These are phyloP conservation scores for Boletus fagicola DNA, from an alignment of 768 basidiomycete genomes.

Conservation along the genomic window DNA sequence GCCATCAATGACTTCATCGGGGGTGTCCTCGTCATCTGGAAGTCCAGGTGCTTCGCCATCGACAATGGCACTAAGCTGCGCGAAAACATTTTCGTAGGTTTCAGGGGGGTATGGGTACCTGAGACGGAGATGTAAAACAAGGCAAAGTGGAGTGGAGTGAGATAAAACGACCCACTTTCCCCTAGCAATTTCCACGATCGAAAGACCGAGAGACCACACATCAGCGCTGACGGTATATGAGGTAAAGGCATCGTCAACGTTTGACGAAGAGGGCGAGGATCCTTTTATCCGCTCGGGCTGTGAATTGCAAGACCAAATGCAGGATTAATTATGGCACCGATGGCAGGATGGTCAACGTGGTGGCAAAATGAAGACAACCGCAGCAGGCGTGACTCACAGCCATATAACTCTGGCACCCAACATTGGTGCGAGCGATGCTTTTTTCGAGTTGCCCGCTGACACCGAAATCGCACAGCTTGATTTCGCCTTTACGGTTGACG, in stretches of 20 bases:
- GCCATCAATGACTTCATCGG: slow-evolving; percentile 15
- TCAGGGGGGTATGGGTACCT: slow-evolving; percentile 95
- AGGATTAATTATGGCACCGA: not conserved
- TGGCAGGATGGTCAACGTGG: slow-evolving; percentile 4
- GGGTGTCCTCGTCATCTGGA: slow-evolving; percentile 51
- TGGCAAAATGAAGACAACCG: not conserved
- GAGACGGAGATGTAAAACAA: slow-evolving; percentile 2
- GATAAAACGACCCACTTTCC: slow-evolving; percentile 43
- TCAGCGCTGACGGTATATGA: slow-evolving; percentile 96
- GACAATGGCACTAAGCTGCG: slow-evolving; percentile 94
- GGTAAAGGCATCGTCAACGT: slow-evolving; percentile 32
- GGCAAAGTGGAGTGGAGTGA: not conserved
- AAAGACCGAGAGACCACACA: slow-evolving; percentile 94
- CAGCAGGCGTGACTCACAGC: slow-evolving; percentile 57
- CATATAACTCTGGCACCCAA: slow-evolving; percentile 99
- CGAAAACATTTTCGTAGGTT: slow-evolving; percentile 96
- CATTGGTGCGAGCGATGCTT: slow-evolving; percentile 95
- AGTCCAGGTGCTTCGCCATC: slow-evolving; percentile 89
- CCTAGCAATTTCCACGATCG: slow-evolving; percentile 89
- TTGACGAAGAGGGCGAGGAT: slow-evolving; percentile 54
- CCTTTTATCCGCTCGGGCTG: slow-evolving; percentile 97
- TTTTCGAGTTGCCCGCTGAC: slow-evolving; percentile 97
- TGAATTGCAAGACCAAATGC: slow-evolving; percentile 3
- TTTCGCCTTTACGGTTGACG: slow-evolving; percentile 79
- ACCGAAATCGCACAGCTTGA: slow-evolving; percentile 99